Evolutionary conservation across 345 rosid genomes (phyloP), one percentile per base, ranked within the genome.

Genomic region (Balakata baccata): DNA sequence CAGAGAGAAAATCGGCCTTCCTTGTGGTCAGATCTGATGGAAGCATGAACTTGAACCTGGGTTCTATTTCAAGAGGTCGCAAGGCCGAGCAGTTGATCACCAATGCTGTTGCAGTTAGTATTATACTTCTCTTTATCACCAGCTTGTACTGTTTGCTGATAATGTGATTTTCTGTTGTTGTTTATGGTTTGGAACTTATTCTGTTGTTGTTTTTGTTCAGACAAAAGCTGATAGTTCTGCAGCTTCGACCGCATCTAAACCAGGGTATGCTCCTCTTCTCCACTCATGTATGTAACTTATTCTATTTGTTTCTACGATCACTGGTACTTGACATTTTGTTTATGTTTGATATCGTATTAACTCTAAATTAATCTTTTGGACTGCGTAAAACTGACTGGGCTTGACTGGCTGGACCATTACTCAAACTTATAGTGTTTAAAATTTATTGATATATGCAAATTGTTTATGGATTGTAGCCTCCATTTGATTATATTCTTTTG

Each of bases 91-190:
- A 78, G 41, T 75, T 85, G 84, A 83, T 85, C 72, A 43, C 93
- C 60, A 89, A 88, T 83, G 98, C 97, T 71, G 91, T 93, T 80
- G 95, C 91, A 62, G 98, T 91, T 74, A 83, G 58, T 67, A 4
- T 2, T 75, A 64, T 68, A 50, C 16, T 37, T 18, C 20, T 50
- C 43, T 41, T 23, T 52, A 5, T 38, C 43, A 12, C 43, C 43
- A 12, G 8, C 43, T 23, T 63, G 16, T 11, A 37, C 3, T 37
- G 5, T 23, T 38, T 60, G 38, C 51, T 11, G 12, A 7, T 61
- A 53, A 10, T 29, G 22, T 50, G 11, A 43, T 70, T 25, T 14
- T 39, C 11, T 64, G 7, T 68, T 45, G n/a, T 45, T 69, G 14
- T 60, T 20, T 37, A 52, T 74, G 17, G 53, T 64, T 53, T 12